Percentiles rank a stretch among this genome's conserved stretches.
These are phyloP conservation scores for Agastache rugosa DNA, from an alignment of 257 asterid genomes.

Conservation along the genomic window DNA sequence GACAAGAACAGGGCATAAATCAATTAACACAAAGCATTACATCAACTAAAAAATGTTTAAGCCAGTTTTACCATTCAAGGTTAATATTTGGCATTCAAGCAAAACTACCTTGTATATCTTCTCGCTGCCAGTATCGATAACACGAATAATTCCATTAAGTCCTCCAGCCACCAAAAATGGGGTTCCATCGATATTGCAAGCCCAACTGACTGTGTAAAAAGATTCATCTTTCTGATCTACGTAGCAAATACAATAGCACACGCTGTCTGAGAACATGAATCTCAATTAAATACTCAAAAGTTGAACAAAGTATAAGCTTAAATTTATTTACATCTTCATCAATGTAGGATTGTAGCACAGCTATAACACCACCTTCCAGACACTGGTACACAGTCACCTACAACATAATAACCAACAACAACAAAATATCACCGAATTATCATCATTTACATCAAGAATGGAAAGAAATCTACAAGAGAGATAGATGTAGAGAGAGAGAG, in stretches of 20 bases:
- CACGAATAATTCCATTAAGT: constrained; percentile 84
- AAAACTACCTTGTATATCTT: constrained; percentile 76
- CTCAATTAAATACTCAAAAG: neutral
- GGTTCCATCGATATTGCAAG: constrained; percentile 80
- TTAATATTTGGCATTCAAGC: neutral
- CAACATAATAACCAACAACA: constrained; percentile 16
- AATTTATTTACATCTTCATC: constrained; percentile 83
- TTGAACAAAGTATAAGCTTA: constrained; percentile 11
- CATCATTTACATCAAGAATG: neutral
- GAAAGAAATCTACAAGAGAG: constrained; percentile 3
- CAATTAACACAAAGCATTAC: neutral
- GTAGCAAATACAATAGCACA: constrained; percentile 45
- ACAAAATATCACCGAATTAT: neutral
- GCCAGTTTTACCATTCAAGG: neutral
- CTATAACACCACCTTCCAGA: constrained; percentile 89
- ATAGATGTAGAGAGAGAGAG: constrained; percentile 2
- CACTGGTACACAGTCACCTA: constrained; percentile 97
- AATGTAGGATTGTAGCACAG: constrained; percentile 93
- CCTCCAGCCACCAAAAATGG: constrained; percentile 96
- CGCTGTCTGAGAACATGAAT: constrained; percentile 43
- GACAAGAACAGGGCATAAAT: neutral
- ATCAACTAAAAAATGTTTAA: neutral
- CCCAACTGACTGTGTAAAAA: constrained; percentile 97
- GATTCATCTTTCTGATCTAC: constrained; percentile 95
- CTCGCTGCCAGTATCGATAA: constrained; percentile 88